Evolutionary conservation across 305 asterid species (phyloP).

Genomic region (Rubia peregrina): DNA sequence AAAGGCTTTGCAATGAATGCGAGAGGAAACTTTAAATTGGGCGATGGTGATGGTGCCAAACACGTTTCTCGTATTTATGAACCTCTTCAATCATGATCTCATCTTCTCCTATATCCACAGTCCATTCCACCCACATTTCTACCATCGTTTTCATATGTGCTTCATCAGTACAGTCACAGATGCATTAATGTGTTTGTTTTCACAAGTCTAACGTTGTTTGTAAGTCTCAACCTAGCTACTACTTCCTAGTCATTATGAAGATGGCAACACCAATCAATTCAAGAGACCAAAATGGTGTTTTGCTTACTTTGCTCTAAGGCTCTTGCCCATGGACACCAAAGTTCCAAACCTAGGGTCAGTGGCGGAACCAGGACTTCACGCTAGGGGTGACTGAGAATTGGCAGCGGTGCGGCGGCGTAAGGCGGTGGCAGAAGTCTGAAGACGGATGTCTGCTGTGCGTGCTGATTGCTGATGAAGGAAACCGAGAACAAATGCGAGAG

Average conservation of each 20-base stretch:
- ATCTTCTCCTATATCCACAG: slow-evolving; percentile 4
- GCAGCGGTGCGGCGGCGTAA: no score
- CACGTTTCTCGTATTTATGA: slow-evolving; percentile 17
- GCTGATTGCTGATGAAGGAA: no score
- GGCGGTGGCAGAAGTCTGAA: no score
- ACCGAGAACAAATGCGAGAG: no score
- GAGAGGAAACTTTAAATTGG: slow-evolving; percentile 8
- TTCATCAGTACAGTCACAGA: neutral
- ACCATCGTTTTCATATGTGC: neutral
- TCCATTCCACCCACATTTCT: slow-evolving; percentile 2
- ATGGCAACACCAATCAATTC: neutral
- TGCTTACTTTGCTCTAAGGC: neutral
- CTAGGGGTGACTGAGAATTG: no score
- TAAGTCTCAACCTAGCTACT: neutral
- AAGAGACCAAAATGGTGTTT: neutral
- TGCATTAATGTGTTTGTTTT: neutral
- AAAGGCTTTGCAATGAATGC: slow-evolving; percentile 7
- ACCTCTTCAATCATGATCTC: slow-evolving; percentile 12
- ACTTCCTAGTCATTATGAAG: neutral
- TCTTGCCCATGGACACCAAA: neutral
- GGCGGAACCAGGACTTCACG: no score
- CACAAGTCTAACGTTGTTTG: neutral
- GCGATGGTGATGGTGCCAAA: slow-evolving; percentile 13
- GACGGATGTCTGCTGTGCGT: no score
- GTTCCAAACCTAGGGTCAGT: neutral